phyloP scores from a whole-genome alignment of 2,329 filamentous ascomycete genomes.

The Diaporthe sp. region DNA sequence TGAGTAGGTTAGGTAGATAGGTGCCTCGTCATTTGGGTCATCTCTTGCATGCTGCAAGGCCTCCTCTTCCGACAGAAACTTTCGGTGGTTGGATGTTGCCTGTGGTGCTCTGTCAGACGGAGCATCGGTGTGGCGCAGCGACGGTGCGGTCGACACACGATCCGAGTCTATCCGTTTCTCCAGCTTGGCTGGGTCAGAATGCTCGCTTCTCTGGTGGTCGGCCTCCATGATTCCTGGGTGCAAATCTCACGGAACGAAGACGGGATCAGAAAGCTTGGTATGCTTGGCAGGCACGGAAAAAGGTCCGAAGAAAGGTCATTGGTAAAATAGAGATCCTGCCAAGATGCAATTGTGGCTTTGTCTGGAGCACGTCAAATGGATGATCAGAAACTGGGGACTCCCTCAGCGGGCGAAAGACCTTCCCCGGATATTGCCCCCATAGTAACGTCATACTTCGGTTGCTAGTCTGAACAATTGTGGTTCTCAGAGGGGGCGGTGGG shows the following conservation, averaged over 20 bases:
- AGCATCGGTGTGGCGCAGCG: not conserved
- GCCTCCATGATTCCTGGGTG: not conserved
- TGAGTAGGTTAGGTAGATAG: conserved; percentile 25
- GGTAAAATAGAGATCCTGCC: not conserved
- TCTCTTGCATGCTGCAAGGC: conserved; percentile 20
- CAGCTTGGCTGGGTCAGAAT: conserved; percentile 8
- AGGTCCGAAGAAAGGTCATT: not conserved
- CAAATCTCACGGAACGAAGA: not conserved
- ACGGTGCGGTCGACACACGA: not conserved
- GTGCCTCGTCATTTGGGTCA: conserved; percentile 4
- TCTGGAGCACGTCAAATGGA: not conserved
- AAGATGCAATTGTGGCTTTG: not conserved
- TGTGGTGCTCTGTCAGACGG: not conserved
- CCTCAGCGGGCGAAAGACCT: not conserved
- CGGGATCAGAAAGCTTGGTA: conserved; percentile 11
- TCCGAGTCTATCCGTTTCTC: conserved; percentile 17
- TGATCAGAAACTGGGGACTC: not conserved
- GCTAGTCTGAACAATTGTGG: not conserved
- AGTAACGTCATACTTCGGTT: not conserved
- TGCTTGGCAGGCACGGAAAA: not conserved
- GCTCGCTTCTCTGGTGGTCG: not conserved
- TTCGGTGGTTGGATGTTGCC: not conserved
- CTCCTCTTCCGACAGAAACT: conserved; percentile 20
- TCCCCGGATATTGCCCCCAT: not conserved
- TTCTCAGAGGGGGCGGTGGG: not conserved